Evolutionary conservation across 2,329 filamentous ascomycete genomes (phyloP), one percentile per base, ranked within the genome.

Genomic region (Colletotrichum sidae): DNA sequence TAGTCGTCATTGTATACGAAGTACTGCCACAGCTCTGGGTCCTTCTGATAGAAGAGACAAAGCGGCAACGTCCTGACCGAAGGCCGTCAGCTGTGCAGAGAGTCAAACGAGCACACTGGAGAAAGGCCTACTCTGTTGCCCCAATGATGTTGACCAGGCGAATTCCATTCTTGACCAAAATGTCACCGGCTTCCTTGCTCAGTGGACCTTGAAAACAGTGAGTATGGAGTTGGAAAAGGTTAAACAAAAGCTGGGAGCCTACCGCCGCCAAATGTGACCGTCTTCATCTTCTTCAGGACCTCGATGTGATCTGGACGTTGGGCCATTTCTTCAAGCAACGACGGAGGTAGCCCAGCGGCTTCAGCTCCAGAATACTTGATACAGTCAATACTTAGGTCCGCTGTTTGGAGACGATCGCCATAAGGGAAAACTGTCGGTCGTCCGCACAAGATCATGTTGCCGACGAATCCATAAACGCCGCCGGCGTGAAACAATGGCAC

Each of bases 301-400:
- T 71, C 68, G 2, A 79, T 67, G 2, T 75, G 69, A 1, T 76
- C 70, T 0, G 75, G 70, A 4, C 65, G 71, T n/a, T 77, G 72
- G 42, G 76, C 45, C 68, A 84, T 74, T 2, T 83, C 81, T 49
- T 83, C 81, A 1, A 84, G 55, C 11, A 83, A 72, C 0, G 78
- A 75, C 0, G 81, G 81, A 2, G 80, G 73, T 8, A 80, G 60
- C 8, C 76, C 6, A 1, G 73, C 66, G 0, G 70, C 68, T 6
- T 78, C 70, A 0, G 71, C 69, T 0, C 72, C 65, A 3, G 70
- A 66, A 13, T 75, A 41, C 1, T 74, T 52, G 6, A 82, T 54
- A 12, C 73, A 74, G 10, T 79, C 74, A 0, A 74, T 34, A 1
- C 75, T 70, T 2, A 78, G 60, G 7, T 79, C 78, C 0, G 77